These are phyloP conservation scores for Remersonia thermophila DNA, from an alignment of 2,329 filamentous ascomycete genomes.

Conservation along the genomic window DNA sequence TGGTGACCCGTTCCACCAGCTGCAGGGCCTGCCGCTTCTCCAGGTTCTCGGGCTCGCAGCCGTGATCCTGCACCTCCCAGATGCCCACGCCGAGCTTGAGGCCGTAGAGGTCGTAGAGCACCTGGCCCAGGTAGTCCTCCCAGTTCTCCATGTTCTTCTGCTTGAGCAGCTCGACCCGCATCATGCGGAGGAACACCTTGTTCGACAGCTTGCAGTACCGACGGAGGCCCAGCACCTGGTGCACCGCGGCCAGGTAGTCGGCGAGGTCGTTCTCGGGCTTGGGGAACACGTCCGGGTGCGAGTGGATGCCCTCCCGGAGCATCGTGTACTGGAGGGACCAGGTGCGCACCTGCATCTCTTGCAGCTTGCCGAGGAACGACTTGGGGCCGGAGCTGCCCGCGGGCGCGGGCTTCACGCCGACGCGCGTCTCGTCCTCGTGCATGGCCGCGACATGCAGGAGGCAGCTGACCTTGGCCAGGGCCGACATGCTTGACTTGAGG, in stretches of 20 bases:
- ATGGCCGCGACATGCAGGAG: conserved; percentile 70
- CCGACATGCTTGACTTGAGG: conserved; percentile 57
- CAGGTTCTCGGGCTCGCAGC: conserved; percentile 62
- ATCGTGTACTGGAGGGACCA: conserved; percentile 83
- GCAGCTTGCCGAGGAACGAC: conserved; percentile 54
- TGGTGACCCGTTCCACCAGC: conserved; percentile 72
- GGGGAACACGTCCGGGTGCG: conserved; percentile 52
- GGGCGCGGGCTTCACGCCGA: conserved; percentile 56
- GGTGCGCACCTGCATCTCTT: conserved; percentile 74
- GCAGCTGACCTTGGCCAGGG: conserved; percentile 58
- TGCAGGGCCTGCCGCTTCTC: conserved; percentile 70
- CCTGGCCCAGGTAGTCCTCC: conserved; percentile 76
- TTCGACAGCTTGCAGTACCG: conserved; percentile 76
- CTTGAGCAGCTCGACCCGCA: conserved; percentile 72
- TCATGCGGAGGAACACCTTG: conserved; percentile 78
- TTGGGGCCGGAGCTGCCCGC: conserved; percentile 43
- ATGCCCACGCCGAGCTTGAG: conserved; percentile 60
- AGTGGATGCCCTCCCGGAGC: conserved; percentile 60
- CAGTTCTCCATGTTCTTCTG: conserved; percentile 67
- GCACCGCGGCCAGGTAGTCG: conserved; percentile 67
- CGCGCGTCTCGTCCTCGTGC: conserved; percentile 73
- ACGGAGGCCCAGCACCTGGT: conserved; percentile 72
- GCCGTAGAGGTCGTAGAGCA: conserved; percentile 72
- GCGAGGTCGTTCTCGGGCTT: conserved; percentile 60
- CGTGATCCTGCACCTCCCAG: conserved; percentile 63